phyloP scores from a whole-genome alignment of 2,329 filamentous ascomycete genomes.

The Sarocladium oryzae region DNA sequence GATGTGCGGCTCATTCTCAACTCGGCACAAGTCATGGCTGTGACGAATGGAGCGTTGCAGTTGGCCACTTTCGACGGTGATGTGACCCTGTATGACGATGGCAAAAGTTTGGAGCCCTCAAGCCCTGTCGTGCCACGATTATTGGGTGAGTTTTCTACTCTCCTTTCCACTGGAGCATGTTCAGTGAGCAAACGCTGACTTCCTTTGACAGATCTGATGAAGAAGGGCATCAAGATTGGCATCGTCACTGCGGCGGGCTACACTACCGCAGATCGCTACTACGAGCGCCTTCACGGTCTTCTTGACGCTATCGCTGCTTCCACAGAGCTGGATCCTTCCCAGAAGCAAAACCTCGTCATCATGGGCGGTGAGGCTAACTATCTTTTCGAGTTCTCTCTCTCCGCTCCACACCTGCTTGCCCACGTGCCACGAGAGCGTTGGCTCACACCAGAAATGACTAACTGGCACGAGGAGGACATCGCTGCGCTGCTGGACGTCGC shows the following conservation, averaged over 20 bases:
- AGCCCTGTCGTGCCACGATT: constrained; percentile 70
- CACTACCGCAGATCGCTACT: constrained; percentile 79
- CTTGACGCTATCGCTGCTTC: constrained; percentile 67
- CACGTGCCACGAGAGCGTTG: constrained; percentile 61
- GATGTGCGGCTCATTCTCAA: constrained; percentile 90
- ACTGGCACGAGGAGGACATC: constrained; percentile 74
- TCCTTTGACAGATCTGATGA: constrained; percentile 63
- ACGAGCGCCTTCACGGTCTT: constrained; percentile 77
- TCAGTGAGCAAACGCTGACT: no score
- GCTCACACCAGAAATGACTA: constrained; percentile 71
- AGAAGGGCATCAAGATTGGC: constrained; percentile 73
- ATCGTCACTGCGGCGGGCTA: constrained; percentile 98
- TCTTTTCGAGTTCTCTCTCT: constrained; percentile 70
- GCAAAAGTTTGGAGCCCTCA: constrained; percentile 65
- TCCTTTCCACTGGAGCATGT: no score
- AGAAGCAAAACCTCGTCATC: constrained; percentile 76
- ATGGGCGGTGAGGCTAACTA: constrained; percentile 97
- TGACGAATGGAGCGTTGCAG: constrained; percentile 71
- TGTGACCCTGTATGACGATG: constrained; percentile 91
- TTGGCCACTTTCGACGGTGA: constrained; percentile 96
- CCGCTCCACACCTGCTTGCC: constrained; percentile 59
- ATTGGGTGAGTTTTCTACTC: constrained; percentile 30
- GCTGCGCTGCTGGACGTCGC: constrained; percentile 78
- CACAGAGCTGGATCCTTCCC: constrained; percentile 50
- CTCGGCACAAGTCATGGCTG: constrained; percentile 86